phyloP scores from a whole-genome alignment of 2,329 filamentous ascomycete genomes.

The Madurella fahalii region DNA sequence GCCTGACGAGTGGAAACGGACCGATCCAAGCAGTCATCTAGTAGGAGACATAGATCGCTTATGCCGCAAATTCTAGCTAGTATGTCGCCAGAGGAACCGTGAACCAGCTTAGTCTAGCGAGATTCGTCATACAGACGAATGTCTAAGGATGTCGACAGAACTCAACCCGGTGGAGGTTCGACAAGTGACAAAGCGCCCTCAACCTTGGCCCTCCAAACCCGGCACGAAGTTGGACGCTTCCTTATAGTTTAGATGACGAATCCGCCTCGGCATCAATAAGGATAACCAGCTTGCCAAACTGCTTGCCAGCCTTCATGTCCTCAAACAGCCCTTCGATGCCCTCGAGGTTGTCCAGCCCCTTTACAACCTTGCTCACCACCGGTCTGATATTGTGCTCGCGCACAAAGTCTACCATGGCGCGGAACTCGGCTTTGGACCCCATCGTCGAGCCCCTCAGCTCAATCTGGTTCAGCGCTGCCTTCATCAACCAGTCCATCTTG shows the following conservation, averaged over 20 bases:
- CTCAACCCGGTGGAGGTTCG: too few species aligned
- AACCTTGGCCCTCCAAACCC: too few species aligned
- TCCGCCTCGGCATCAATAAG: conserved; percentile 47
- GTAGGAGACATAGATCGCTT: too few species aligned
- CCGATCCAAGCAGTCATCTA: too few species aligned
- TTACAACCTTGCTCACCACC: conserved; percentile 69
- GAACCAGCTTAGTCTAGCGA: too few species aligned
- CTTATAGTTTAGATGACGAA: conserved; percentile 23
- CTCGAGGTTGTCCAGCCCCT: conserved; percentile 70
- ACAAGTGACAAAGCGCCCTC: too few species aligned
- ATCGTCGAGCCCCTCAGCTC: conserved; percentile 85
- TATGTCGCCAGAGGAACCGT: too few species aligned
- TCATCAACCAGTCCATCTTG: conserved; percentile 83
- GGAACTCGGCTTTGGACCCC: conserved; percentile 85
- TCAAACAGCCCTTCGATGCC: conserved; percentile 79
- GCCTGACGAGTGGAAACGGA: too few species aligned
- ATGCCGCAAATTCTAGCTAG: too few species aligned
- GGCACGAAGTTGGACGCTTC: too few species aligned
- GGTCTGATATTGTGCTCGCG: conserved; percentile 67
- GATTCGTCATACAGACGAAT: too few species aligned
- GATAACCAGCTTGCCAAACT: conserved; percentile 92
- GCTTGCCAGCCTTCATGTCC: conserved; percentile 78
- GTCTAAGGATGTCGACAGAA: too few species aligned
- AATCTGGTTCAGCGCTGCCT: conserved; percentile 79
- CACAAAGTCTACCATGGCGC: conserved; percentile 86